phyloP scores from a whole-genome alignment of 352 stramenopile genomes.

The Elongisporangium senticosum region DNA sequence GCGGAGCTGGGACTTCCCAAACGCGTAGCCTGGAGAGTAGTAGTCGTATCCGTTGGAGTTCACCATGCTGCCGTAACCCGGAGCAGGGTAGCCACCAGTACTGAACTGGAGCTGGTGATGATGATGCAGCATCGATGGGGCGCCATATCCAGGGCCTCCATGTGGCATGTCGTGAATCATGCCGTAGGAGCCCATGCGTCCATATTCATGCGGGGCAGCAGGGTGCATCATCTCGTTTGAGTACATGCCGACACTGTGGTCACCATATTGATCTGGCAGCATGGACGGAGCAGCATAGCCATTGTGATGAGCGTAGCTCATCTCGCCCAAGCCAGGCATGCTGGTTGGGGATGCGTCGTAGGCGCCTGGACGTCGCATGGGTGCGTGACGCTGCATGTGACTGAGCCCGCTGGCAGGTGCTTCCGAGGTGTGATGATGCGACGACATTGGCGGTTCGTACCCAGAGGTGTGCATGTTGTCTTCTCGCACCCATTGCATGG shows the following conservation, averaged over 20 bases:
- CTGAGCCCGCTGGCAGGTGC: not conserved
- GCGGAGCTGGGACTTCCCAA: constrained; percentile 39
- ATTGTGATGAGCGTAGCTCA: not conserved
- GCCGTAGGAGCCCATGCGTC: constrained; percentile 20
- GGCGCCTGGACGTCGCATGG: not conserved
- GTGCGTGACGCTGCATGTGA: not conserved
- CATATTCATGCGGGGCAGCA: constrained; percentile 11
- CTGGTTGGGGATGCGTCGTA: not conserved
- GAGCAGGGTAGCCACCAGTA: constrained; percentile 1
- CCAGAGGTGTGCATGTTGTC: not conserved
- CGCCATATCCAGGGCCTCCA: not conserved
- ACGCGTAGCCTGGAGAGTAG: constrained; percentile 51
- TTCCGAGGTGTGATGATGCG: not conserved
- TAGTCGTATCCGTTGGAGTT: constrained; percentile 43
- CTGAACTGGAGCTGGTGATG: constrained; percentile 13
- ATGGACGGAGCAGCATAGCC: not conserved
- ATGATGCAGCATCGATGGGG: not conserved
- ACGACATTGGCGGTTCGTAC: not conserved
- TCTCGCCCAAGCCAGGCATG: not conserved
- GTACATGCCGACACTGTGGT: constrained; percentile 20
- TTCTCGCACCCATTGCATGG: not conserved
- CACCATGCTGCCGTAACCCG: constrained; percentile 10
- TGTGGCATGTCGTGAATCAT: constrained; percentile 3
- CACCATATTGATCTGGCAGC: constrained; percentile 18
- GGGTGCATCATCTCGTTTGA: constrained; percentile 3